phyloP scores from a whole-genome alignment of 345 rosid species.

The Bruguiera gymnorhiza region DNA sequence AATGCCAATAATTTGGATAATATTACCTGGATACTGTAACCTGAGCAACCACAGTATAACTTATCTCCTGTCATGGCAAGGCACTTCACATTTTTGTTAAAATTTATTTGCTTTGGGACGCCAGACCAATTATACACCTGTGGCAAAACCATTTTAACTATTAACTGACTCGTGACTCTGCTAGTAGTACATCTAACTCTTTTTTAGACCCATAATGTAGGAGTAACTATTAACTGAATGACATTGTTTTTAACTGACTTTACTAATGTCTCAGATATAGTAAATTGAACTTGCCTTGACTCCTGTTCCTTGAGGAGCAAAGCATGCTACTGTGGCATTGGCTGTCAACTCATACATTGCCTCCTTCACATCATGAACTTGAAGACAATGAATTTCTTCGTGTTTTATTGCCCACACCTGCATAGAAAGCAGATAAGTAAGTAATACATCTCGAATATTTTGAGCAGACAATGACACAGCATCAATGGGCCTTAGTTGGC shows the following conservation, averaged over 20 bases:
- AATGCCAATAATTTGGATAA: too few species aligned
- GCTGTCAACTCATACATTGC: constrained; percentile 46
- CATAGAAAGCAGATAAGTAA: background rate
- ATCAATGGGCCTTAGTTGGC: background rate
- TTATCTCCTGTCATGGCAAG: constrained; percentile 48
- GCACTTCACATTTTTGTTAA: constrained; percentile 46
- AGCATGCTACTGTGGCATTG: constrained; percentile 46
- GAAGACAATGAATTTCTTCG: constrained; percentile 51
- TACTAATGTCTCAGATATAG: too few species aligned
- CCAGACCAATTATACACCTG: constrained; percentile 67
- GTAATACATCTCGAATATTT: background rate
- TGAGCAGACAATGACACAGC: background rate
- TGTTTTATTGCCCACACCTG: constrained; percentile 60
- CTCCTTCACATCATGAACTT: constrained; percentile 64
- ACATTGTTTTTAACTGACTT: too few species aligned
- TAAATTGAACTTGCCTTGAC: constrained; percentile 40
- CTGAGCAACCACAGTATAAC: constrained; percentile 57
- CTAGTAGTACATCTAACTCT: too few species aligned
- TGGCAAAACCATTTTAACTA: background rate
- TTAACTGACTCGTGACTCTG: too few species aligned
- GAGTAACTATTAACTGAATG: too few species aligned
- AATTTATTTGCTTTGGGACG: constrained; percentile 46
- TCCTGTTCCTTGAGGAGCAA: constrained; percentile 50
- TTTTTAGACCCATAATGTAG: too few species aligned
- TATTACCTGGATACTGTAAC: constrained; percentile 53